Evolutionary conservation across 106 monocot genomes (phyloP), one percentile per base, ranked within the genome.

Genomic region (Narthecium ossifragum): DNA sequence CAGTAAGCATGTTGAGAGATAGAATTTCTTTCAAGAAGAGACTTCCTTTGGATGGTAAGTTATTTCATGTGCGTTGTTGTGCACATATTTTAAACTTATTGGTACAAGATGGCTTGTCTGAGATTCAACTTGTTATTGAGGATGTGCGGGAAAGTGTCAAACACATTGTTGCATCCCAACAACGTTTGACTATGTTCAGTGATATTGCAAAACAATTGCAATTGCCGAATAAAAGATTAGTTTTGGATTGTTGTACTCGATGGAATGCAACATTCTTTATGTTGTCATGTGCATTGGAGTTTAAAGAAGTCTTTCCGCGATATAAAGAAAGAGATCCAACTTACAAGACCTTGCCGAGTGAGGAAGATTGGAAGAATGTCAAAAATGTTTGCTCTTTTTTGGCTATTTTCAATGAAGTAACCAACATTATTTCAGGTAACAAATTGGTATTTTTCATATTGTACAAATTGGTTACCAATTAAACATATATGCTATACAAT

Each of bases 121-220:
- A 47, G n/a, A 47, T 47, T 17, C 14, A 47, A 47, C 14, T 8
- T 9, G 17, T 47, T 4, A 47, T 18, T 14, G n/a, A 18, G 4
- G 17, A 47, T 47, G n/a, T 47, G 4, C 18, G 47, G 4, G 17
- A 20, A 47, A 47, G 47, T 47, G 47, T 47, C 9, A 47, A 47
- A 18, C 17, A 47, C 18, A 17, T 47, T 4, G n/a, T 4, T 4
- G 5, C 6, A 17, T 9, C 14, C 4, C 9, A 47, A 15, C 4
- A 5, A 4, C 47, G 47, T 4, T 15, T 47, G 6, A 9, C 17
- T 20, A 12, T 17, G 18, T 47, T 47, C 17, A 20, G n/a, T 47
- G 47, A 47, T 8, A 47, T 47, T 47, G 18, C 17, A 47, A 47
- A 47, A 47, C 47, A 47, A 47, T 18, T 47, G 17, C 47, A 47